Conservation (phyloP, 2,329 filamentous ascomycete species). For the Microdochium nivale region DNA sequence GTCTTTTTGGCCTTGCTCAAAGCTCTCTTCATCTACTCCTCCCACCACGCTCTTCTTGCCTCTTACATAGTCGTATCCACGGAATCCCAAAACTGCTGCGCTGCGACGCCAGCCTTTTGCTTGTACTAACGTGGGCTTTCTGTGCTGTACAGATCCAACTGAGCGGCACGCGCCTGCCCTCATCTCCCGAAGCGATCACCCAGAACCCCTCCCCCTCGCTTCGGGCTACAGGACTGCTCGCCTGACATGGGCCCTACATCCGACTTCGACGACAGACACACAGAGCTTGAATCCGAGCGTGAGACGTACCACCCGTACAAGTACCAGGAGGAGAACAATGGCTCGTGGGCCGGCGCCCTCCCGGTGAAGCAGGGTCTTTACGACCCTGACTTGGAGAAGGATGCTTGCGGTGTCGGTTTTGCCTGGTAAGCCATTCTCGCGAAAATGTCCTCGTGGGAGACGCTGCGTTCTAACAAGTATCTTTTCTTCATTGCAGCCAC, state of each 20-base stretch:
- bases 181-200: background rate
- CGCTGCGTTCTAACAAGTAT: background rate
- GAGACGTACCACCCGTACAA: slow-evolving; percentile 64
- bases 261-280: slow-evolving; percentile 63
- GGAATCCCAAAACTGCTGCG: background rate
- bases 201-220: background rate
- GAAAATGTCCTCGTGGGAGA: background rate
- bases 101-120: background rate
- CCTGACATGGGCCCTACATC: slow-evolving; percentile 61
- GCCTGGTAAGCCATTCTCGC: slow-evolving; percentile 62
- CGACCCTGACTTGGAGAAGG: slow-evolving; percentile 91
- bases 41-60: background rate
- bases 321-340: slow-evolving; percentile 79
- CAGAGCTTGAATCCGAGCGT: slow-evolving; percentile 49
- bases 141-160: background rate
- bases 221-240: slow-evolving; percentile 28
- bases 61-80: background rate
- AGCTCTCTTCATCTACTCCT: background rate
- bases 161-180: background rate
- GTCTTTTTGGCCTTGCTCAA: background rate
- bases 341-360: slow-evolving; percentile 86
- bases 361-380: slow-evolving; percentile 98
- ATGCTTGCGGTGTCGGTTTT: slow-evolving; percentile 99
- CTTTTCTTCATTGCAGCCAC: slow-evolving; percentile 48
- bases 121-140: background rate